Evolutionary conservation across 164 flowering plant species (phyloP), one percentile per base, ranked within the genome.

Genomic region (Saururus chinensis): DNA sequence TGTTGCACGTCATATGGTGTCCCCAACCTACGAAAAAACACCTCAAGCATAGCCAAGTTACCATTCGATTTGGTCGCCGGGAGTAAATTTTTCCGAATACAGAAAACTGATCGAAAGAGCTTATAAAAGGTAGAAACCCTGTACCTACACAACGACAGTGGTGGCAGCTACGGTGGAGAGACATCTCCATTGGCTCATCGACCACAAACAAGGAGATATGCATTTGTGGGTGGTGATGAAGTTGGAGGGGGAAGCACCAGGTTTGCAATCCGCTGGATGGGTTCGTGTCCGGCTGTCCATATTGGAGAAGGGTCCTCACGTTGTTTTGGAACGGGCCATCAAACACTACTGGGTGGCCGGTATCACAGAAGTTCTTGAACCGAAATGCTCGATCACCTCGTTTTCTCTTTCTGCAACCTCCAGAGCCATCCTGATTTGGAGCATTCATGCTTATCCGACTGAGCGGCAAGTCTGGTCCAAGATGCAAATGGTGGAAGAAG

Each of bases 211-310:
- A 70, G n/a, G 81, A 61, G 25, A 88, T 61, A 45, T 79, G 79
- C 14, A 77, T 37, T 9, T 84, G 78, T 49, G 95, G 84, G 19
- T 86, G 86, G 37, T 80, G 83, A 61, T 76, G 69, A 37, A 87
- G 77, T 71, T 95, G 86, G 17, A 95, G 93, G 70, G 79, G 87
- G 73, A 95, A 91, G 0, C 95, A 95, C 96, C 96, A 88, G 23
- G 79, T 71, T 5, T 67, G 62, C 83, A 78, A 66, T 53, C 79
- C 76, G 37, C 55, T 52, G 40, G 71, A 53, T 10, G 63, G 26
- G 40, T 53, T 66, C 17, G 61, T 76, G 73, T 88, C 92, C 10
- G 60, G 42, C 35, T 74, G 73, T 22, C 89, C 97, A 52, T 71
- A 84, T 56, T 81, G 91, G 53, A 91, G 75, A 40, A 95, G 80